Base-by-base conservation (phyloP, 306 rosid species). In the Quercus robur region DNA sequence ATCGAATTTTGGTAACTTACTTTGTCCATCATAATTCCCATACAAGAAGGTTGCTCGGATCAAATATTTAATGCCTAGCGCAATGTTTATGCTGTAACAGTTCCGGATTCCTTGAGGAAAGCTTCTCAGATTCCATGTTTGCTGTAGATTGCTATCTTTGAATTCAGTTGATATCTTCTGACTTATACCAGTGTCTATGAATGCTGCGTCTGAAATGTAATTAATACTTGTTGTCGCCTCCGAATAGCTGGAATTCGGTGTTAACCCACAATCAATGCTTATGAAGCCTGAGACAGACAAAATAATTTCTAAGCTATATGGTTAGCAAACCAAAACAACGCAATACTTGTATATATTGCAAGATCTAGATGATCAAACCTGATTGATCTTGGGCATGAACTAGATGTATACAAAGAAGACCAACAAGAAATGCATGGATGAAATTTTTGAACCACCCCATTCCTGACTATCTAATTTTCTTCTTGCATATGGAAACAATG, bases 201-300 rank as follows among this genome's bases (percentile, higher is more conserved):
- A 74, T 1, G 6, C 0, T 0, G 74, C 75, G 78, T 87, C 85
- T 10, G 85, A 80, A 54, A 28, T 70, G 67, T 84, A 87, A 20
- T 10, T 12, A 13, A 87, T 70, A n/a, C 18, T 2, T 35, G 83
- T 87, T 46, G 19, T 56, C 1, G 2, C 2, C 11, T 87, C 86
- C 6, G 59, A 12, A 26, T 73, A 87, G 33, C 3, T 35, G 4
- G 21, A 35, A 5, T 74, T 57, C 25, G 72, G 77, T 8, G 55
- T 6, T 61, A 80, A 41, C 35, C 90, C 88, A 14, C 90, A 87
- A 33, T 82, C 84, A 9, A 59, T 3, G 66, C 66, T 59, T 11
- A 23, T 59, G 66, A 59, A 59, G 31, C 30, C 66, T 23, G 14
- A 14, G 18, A 11, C 18, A 23, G 33, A 23, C 0, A 11, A 1